Base-by-base conservation (phyloP, 1,284 basidiomycete species). In the Thelephora terrestris region DNA sequence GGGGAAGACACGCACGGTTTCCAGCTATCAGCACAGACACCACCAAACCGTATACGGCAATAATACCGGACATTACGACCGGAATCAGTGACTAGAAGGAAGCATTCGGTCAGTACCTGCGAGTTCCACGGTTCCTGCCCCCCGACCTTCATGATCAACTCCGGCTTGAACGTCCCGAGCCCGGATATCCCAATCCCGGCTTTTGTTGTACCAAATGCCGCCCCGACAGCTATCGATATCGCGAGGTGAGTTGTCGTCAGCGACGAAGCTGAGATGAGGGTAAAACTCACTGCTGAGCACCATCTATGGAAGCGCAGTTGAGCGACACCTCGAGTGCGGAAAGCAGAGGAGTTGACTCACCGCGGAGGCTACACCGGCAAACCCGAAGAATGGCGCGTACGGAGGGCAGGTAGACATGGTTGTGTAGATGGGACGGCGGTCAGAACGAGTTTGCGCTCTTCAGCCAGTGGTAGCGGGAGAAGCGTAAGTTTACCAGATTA, bases 121-220 rank as follows among this genome's bases (percentile, higher is more conserved):
- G 23, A 39, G 23, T 21, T 23, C 5, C 39, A 20, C 12, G 17
- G n/a, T 25, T 42, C n/a, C 18, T 40, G 7, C 12, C 21, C 39
- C 61, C 78, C 59, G 58, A 85, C 91, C 79, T 91, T 99, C 95
- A 99, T 99, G 65, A 99, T 89, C 54, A 98, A 76, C 60, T 99
- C 94, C 51, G 95, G 95, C 62, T 78, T 89, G 68, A 98, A 93
- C 50, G 87, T 85, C 56, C 94, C 95, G 55, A 99, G 71, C 45
- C 95, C 96, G 52, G 95, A 86, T 64, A 99, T 99, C 47, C 95
- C 96, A 59, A 99, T 97, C 43, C 96, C 96, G 43, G 95, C 80
- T 69, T 99, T 99, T 45, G 94, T 82, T 1, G 96, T 99, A 39
- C 96, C 96, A 67, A 91, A 94, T 17, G 95, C 94, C 53, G 95